These are phyloP conservation scores for Sclerotinia subarctica DNA, from an alignment of 2,329 filamentous ascomycete species.

Conservation along the genomic window DNA sequence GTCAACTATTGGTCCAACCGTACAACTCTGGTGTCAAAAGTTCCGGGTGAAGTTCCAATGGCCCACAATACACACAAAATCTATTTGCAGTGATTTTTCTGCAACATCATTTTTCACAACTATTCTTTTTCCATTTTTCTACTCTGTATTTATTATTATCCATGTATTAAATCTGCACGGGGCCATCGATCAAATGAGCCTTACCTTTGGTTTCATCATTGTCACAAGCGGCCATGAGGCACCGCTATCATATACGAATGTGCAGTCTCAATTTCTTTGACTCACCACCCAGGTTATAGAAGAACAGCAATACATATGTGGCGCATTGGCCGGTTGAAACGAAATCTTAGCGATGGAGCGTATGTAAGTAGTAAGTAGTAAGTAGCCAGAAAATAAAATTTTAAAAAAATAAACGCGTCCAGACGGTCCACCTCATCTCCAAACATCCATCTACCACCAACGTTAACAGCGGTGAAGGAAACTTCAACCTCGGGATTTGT, in stretches of 20 bases:
- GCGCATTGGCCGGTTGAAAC: conserved; percentile 3
- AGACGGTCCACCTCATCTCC: background rate
- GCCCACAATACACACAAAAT: conserved; percentile 6
- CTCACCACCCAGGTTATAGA: background rate
- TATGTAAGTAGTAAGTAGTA: background rate
- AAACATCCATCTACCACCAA: conserved; percentile 4
- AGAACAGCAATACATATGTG: background rate
- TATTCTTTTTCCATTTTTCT: background rate
- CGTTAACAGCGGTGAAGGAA: conserved; percentile 15
- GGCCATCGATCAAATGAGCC: conserved; percentile 9
- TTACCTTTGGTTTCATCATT: conserved; percentile 12
- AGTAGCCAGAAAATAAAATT: background rate
- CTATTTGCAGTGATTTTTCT: background rate
- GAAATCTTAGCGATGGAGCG: background rate
- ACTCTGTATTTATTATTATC: background rate
- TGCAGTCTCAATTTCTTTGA: background rate
- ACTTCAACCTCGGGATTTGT: conserved; percentile 4
- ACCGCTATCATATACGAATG: background rate
- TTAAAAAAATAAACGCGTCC: conserved; percentile 1
- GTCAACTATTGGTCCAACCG: background rate
- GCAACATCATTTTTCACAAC: background rate
- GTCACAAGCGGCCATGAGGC: conserved; percentile 14
- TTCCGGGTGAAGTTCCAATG: conserved; percentile 15
- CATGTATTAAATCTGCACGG: background rate
- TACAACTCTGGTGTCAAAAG: conserved; percentile 10